phyloP scores from a whole-genome alignment of 2,329 filamentous ascomycete genomes.

The Teratosphaeriaceae sp. region DNA sequence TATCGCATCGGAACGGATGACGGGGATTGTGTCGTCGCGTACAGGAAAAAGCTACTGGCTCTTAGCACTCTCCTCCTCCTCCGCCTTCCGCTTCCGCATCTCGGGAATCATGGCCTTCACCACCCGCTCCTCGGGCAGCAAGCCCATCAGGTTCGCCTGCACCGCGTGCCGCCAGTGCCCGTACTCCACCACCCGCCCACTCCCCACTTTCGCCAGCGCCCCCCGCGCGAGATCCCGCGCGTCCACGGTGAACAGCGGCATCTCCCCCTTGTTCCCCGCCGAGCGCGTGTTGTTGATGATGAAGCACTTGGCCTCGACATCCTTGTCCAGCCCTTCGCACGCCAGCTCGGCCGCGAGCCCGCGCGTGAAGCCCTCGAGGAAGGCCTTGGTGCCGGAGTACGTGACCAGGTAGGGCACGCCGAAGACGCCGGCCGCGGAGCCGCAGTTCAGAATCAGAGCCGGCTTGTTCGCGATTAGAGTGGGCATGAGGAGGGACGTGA shows the following conservation, averaged over 20 bases:
- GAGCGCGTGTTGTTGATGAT: conserved; percentile 14
- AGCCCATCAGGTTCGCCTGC: neutral
- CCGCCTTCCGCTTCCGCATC: conserved; percentile 5
- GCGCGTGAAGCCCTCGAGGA: conserved; percentile 35
- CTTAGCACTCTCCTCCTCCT: conserved; percentile 2
- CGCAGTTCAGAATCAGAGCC: conserved; percentile 46
- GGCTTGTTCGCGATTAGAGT: conserved; percentile 36
- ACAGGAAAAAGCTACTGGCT: no score
- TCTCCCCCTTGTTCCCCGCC: conserved; percentile 5
- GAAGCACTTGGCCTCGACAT: conserved; percentile 26
- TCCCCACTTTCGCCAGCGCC: conserved; percentile 10
- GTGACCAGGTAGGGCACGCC: conserved; percentile 42
- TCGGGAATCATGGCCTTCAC: neutral
- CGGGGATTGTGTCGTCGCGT: no score
- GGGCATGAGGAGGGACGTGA: conserved; percentile 44
- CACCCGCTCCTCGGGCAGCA: neutral
- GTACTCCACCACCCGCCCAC: conserved; percentile 9
- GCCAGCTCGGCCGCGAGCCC: conserved; percentile 39
- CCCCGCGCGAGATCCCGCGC: conserved; percentile 10
- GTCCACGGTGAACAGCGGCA: conserved; percentile 11
- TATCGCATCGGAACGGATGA: no score
- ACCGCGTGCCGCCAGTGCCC: conserved; percentile 12
- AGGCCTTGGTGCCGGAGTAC: conserved; percentile 44
- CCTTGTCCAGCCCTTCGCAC: conserved; percentile 31
- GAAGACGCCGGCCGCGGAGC: conserved; percentile 37